Evolutionary conservation across 1,139 yeast species (phyloP), one percentile per base, ranked within the genome.

Genomic region (Saccharomycopsis hybrid): DNA sequence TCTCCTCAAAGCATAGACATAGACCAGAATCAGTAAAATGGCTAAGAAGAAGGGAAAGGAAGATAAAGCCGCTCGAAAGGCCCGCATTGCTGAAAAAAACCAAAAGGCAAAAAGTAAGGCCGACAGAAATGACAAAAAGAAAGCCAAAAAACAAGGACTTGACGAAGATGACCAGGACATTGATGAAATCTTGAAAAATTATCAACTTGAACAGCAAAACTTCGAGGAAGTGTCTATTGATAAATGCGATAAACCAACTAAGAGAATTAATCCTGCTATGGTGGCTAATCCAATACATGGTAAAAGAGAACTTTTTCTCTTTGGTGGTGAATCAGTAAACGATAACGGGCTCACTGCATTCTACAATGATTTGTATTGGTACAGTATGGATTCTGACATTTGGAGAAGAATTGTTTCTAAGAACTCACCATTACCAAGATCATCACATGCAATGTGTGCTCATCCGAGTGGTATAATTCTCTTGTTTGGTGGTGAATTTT

Each of bases 401-500:
- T 92, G 98, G 98, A 77, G 89, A 55, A 76, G 75, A 56, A 76
- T 82, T 56, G 71, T 83, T 1, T 87, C 96, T 2, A 86, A 86
- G 59, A 92, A 92, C 62, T 67, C 95, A 0, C 98, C 98, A 9
- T 76, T 90, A 62, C 96, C 97, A 1, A 72, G 98, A 57, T 86
- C 96, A 1, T 89, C 97, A 0, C 97, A 94, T 60, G 86, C 96
- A 2, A 85, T 89, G 88, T 83, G 92, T 57, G 84, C 88, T 0
- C 97, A 92, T 65, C 96, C 97, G 1, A 81, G 90, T 2, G 97
- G 97, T 5, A 69, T 89, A 1, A 76, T 87, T 29, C 67, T 92
- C 54, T 67, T 92, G 73, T 92, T 88, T 69, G 98, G 97, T 48
- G 98, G 98, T 58, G 98, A 92, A 66, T 92, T 92, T 60, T 87